Percentiles rank a stretch among this genome's conserved stretches.
Evolutionary conservation across 768 basidiomycete species (phyloP).

Genomic region (Boletus fagicola): DNA sequence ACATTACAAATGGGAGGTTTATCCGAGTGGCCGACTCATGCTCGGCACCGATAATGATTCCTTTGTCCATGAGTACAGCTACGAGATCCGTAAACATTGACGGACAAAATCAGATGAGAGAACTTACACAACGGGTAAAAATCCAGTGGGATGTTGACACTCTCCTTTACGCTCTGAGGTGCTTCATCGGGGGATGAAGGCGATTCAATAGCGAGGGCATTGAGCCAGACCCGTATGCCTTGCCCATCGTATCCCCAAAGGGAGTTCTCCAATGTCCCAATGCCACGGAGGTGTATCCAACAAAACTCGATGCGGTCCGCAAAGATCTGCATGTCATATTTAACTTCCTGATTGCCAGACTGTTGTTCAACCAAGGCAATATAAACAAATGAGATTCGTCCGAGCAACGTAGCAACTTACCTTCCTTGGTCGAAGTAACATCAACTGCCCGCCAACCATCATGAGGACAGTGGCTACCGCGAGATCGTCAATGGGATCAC

Average conservation of each 20-base stretch:
- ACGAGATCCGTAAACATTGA: conserved; percentile 6
- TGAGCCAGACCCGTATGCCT: conserved; percentile 90
- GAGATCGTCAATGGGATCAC: conserved; percentile 91
- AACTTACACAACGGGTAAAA: conserved; percentile 91
- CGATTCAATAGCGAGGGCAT: conserved; percentile 87
- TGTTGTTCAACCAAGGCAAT: conserved; percentile 29
- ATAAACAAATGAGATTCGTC: neutral
- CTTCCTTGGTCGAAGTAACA: conserved; percentile 86
- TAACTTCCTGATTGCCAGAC: conserved; percentile 86
- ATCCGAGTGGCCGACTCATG: conserved; percentile 75
- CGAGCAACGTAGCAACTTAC: conserved; percentile 37
- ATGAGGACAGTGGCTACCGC: conserved; percentile 93
- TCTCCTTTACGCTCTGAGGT: conserved; percentile 75
- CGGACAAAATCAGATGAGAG: neutral
- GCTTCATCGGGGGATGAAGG: conserved; percentile 38
- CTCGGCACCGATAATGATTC: conserved; percentile 95
- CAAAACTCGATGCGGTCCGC: conserved; percentile 98
- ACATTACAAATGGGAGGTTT: conserved; percentile 85
- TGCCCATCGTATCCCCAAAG: conserved; percentile 96
- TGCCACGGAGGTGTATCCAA: conserved; percentile 96
- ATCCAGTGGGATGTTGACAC: conserved; percentile 86
- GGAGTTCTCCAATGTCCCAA: conserved; percentile 92
- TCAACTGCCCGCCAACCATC: conserved; percentile 89
- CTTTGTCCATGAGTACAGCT: conserved; percentile 99
- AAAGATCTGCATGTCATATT: conserved; percentile 96